phyloP scores from a whole-genome alignment of 306 rosid species.

The Casuarina glauca region DNA sequence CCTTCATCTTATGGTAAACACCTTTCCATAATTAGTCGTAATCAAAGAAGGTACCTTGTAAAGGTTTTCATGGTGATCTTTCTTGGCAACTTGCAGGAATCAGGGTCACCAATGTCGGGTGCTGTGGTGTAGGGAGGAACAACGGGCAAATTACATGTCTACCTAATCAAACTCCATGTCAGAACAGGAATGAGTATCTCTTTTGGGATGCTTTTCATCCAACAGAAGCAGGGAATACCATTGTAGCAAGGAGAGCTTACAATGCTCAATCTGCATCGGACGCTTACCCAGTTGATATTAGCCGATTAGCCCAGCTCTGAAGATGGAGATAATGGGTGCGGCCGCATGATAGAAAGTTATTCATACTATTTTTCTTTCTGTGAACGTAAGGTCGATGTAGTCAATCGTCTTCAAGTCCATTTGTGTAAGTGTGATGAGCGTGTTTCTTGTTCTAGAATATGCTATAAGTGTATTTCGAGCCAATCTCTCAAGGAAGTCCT shows the following conservation, averaged over 20 bases:
- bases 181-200: conserved; percentile 54
- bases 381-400: no score
- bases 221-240: conserved; percentile 62
- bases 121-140: conserved; percentile 96
- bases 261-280: conserved; percentile 71
- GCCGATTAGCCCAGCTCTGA: conserved; percentile 62
- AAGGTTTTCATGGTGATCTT: not conserved
- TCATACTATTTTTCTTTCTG: not conserved
- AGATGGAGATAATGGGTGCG: conserved; percentile 1
- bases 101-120: conserved; percentile 62
- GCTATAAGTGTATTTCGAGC: no score
- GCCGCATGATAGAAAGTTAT: conserved; percentile 5
- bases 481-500: no score
- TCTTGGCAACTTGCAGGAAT: conserved; percentile 51
- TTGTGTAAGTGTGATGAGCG: not conserved
- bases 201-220: conserved; percentile 99
- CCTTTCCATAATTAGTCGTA: not conserved
- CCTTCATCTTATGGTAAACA: conserved; percentile 73
- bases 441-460: no score
- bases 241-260: conserved; percentile 69
- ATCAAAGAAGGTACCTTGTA: no score
- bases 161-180: conserved; percentile 76
- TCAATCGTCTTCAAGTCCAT: not conserved
- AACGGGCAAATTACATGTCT: conserved; percentile 88
- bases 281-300: conserved; percentile 84